Evolutionary conservation across 768 basidiomycete species (phyloP).

Genomic region (Mrakia hoshinonis): DNA sequence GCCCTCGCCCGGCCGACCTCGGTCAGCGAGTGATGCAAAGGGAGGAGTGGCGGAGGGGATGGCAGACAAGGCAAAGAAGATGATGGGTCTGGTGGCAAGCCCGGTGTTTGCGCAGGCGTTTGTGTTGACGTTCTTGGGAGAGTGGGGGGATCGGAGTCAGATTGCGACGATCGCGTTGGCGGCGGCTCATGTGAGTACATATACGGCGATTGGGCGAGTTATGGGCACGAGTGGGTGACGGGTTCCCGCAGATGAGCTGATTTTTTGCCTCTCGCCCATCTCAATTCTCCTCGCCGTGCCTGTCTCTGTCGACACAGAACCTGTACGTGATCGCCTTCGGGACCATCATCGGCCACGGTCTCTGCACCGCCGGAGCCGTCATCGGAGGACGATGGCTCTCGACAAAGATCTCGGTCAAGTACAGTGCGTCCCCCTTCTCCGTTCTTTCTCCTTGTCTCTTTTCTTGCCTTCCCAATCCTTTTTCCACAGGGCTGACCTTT

Average conservation of each 20-base stretch:
- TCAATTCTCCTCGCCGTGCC: not conserved
- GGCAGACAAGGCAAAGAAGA: conserved; percentile 22
- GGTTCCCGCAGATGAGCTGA: no score
- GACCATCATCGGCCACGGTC: conserved; percentile 76
- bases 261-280: not conserved
- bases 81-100: conserved; percentile 42
- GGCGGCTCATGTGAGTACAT: conserved; percentile 71
- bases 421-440: conserved; percentile 51
- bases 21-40: not conserved
- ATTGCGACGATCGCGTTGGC: conserved; percentile 93
- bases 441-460: not conserved
- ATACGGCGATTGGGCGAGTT: not conserved
- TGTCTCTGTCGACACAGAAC: conserved; percentile 50
- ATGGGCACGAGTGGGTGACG: no score
- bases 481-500: not conserved
- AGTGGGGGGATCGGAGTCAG: conserved; percentile 98
- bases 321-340: conserved; percentile 84
- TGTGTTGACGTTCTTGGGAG: conserved; percentile 90
- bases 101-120: conserved; percentile 95
- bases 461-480: not conserved
- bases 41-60: not conserved
- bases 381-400: conserved; percentile 88
- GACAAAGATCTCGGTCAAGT: conserved; percentile 89
- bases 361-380: conserved; percentile 81
- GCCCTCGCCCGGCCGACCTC: not conserved